These are phyloP conservation scores for Thielaviopsis musarum DNA, from an alignment of 2,329 filamentous ascomycete genomes.

Conservation along the genomic window DNA sequence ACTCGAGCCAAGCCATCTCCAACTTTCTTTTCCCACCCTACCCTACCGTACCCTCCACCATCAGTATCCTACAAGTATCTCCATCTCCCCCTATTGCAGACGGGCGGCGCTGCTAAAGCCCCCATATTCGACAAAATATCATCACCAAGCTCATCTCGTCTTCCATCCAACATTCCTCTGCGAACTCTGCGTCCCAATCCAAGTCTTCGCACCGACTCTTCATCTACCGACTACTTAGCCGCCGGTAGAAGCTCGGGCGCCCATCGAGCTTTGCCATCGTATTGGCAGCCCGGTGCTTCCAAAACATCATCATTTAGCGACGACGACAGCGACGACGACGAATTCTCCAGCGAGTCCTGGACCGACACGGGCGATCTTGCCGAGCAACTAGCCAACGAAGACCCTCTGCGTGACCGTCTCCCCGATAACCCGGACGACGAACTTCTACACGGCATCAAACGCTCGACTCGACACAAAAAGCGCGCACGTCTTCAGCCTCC, in stretches of 20 bases:
- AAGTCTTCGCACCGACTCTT: background rate
- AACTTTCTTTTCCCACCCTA: background rate
- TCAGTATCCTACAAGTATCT: conserved; percentile 20
- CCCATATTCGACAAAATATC: conserved; percentile 70
- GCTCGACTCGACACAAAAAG: conserved; percentile 25
- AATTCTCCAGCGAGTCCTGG: conserved; percentile 56
- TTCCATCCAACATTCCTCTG: conserved; percentile 74
- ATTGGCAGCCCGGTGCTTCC: background rate
- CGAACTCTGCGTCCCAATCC: conserved; percentile 41
- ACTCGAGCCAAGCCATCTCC: background rate
- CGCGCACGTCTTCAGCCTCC: conserved; percentile 34
- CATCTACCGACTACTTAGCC: background rate
- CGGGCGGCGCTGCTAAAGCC: conserved; percentile 66
- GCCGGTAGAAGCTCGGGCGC: conserved; percentile 26
- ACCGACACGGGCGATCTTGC: conserved; percentile 89
- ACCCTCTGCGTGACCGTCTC: conserved; percentile 59
- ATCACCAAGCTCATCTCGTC: conserved; percentile 48
- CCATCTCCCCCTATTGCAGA: conserved; percentile 27
- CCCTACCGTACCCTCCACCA: background rate
- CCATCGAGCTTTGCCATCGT: conserved; percentile 16
- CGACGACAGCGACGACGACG: conserved; percentile 32
- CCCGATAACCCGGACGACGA: conserved; percentile 48
- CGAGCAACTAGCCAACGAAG: conserved; percentile 73
- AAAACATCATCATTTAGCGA: conserved; percentile 12
- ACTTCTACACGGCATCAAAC: conserved; percentile 34